Evolutionary conservation across 805 yeast genomes (phyloP).

Genomic region (Starmerella roubikii): DNA sequence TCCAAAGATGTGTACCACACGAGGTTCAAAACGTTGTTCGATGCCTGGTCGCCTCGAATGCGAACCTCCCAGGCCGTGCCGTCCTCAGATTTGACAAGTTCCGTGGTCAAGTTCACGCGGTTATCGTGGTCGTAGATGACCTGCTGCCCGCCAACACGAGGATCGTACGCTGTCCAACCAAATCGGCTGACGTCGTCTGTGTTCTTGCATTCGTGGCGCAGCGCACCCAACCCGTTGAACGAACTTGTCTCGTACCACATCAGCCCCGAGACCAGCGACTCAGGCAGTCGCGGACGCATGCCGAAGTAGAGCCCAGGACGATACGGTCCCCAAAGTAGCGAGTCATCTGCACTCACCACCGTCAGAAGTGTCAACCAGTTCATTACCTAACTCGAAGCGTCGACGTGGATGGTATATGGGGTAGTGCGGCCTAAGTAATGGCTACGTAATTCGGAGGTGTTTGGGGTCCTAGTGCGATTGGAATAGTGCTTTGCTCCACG

Average conservation of each 20-base stretch:
- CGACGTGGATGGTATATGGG: no score
- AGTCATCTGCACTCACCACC: conserved; percentile 24
- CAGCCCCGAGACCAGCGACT: conserved; percentile 60
- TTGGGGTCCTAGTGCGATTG: no score
- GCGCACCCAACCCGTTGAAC: conserved; percentile 37
- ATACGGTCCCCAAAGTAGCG: conserved; percentile 85
- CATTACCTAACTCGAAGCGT: no score
- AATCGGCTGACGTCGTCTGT: conserved; percentile 55
- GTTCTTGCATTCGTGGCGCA: conserved; percentile 68
- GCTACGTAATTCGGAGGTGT: no score
- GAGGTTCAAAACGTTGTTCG: conserved; percentile 39
- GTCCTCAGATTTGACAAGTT: conserved; percentile 64
- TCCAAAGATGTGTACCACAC: conserved; percentile 72
- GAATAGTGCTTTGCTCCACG: no score
- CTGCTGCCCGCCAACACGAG: conserved; percentile 76
- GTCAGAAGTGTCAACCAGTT: neutral
- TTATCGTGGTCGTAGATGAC: conserved; percentile 53
- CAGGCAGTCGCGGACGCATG: conserved; percentile 66
- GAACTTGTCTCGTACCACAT: conserved; percentile 73
- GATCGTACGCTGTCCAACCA: conserved; percentile 82
- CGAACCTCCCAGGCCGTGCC: conserved; percentile 65
- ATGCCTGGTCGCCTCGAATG: conserved; percentile 48
- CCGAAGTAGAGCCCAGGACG: conserved; percentile 80
- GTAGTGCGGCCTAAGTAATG: no score
- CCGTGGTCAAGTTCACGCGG: conserved; percentile 49